Conservation (phyloP, 306 rosid species). For the Cucurbita ficifolia region DNA sequence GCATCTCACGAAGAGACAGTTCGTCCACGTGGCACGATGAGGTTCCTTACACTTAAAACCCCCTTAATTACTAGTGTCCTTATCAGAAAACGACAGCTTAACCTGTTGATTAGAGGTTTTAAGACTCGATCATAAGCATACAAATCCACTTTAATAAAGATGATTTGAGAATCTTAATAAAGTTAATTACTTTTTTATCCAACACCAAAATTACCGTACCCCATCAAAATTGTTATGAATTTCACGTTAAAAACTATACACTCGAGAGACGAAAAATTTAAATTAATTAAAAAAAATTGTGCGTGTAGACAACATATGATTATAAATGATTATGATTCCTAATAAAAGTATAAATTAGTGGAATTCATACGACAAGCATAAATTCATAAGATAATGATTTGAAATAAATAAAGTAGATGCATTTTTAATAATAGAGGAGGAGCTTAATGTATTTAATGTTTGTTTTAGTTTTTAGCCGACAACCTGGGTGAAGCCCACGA, state of each 20-base stretch:
- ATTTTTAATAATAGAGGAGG: neutral
- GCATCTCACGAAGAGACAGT: neutral
- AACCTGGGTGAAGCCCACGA: neutral
- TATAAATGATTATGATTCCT: neutral
- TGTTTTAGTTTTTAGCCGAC: neutral
- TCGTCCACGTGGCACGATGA: neutral
- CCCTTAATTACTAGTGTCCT: neutral
- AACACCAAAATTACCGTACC: neutral
- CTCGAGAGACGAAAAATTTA: too few relatives aligned
- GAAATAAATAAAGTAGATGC: neutral
- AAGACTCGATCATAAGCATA: neutral
- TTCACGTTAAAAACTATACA: neutral
- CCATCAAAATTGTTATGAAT: neutral
- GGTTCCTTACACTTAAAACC: neutral
- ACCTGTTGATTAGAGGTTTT: neutral
- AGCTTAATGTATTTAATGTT: neutral
- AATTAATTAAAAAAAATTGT: too few relatives aligned
- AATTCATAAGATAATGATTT: neutral
- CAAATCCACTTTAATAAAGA: constrained; percentile 3
- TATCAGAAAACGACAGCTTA: neutral
- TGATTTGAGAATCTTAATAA: neutral
- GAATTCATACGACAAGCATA: neutral
- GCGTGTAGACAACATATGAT: neutral
- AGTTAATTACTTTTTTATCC: neutral
- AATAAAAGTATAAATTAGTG: neutral